phyloP scores from a whole-genome alignment of 2,329 filamentous ascomycete species.

The Diaporthe citrichinensis region DNA sequence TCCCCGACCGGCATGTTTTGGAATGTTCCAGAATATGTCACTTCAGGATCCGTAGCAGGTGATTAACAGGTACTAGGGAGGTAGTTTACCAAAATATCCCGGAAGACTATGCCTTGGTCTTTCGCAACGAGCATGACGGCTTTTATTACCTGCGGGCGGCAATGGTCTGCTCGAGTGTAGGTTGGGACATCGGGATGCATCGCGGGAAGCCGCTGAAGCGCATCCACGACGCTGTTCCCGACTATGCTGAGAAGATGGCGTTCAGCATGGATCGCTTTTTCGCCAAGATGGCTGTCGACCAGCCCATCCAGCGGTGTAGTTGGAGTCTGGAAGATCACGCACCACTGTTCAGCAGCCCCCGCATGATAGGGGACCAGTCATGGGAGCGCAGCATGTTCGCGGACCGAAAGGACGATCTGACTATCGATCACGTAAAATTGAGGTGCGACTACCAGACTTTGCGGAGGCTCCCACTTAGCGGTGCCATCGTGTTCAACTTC shows the following conservation, averaged over 20 bases:
- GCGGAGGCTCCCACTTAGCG: conserved; percentile 82
- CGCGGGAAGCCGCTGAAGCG: conserved; percentile 78
- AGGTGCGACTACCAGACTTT: conserved; percentile 93
- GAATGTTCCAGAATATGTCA: too few species aligned
- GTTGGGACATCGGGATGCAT: conserved; percentile 84
- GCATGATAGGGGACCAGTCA: conserved; percentile 66
- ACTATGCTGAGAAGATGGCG: conserved; percentile 90
- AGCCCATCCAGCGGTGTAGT: conserved; percentile 85
- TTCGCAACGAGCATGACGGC: conserved; percentile 79
- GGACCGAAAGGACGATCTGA: conserved; percentile 60
- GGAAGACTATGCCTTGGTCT: conserved; percentile 85
- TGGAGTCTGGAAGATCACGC: conserved; percentile 86
- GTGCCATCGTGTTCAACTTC: conserved; percentile 87
- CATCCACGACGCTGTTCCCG: conserved; percentile 82
- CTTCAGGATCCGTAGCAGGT: too few species aligned
- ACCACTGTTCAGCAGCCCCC: conserved; percentile 81
- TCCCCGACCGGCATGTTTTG: too few species aligned
- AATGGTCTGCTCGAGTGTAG: conserved; percentile 82
- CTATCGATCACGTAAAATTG: conserved; percentile 73
- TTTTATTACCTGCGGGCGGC: conserved; percentile 83
- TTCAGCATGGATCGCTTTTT: conserved; percentile 93
- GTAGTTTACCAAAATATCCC: conserved; percentile 84
- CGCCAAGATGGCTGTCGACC: conserved; percentile 79
- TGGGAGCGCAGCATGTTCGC: conserved; percentile 72
- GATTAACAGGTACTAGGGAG: conserved; percentile 48